Evolutionary conservation across 2,329 filamentous ascomycete genomes (phyloP).

Genomic region (Cryphonectria parasitica): DNA sequence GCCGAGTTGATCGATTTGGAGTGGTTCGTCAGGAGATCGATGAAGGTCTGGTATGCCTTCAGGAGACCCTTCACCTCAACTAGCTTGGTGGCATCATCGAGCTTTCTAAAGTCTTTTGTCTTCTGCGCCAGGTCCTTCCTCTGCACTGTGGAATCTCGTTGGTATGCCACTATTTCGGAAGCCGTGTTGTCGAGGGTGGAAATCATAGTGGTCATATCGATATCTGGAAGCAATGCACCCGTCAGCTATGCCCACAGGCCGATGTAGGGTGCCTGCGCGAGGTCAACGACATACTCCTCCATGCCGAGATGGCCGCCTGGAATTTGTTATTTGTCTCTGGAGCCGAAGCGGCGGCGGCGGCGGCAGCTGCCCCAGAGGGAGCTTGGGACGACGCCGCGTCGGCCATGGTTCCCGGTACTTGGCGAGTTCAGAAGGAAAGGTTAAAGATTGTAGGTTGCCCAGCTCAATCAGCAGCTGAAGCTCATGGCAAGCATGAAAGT

Average conservation of each 20-base stretch:
- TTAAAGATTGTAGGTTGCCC: slow-evolving; percentile 7
- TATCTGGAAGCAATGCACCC: slow-evolving; percentile 59
- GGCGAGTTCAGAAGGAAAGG: not conserved
- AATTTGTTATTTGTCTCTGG: slow-evolving; percentile 83
- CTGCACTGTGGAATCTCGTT: slow-evolving; percentile 93
- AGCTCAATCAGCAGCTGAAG: slow-evolving; percentile 20
- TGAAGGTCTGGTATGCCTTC: slow-evolving; percentile 97
- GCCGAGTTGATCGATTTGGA: slow-evolving; percentile 92
- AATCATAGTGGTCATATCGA: slow-evolving; percentile 83
- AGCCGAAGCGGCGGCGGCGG: slow-evolving; percentile 12
- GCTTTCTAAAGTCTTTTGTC: slow-evolving; percentile 95
- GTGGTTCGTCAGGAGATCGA: slow-evolving; percentile 94
- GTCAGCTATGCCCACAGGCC: slow-evolving; percentile 20
- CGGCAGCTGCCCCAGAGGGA: slow-evolving; percentile 7
- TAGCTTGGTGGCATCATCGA: slow-evolving; percentile 86
- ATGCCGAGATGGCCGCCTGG: slow-evolving; percentile 92
- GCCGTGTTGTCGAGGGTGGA: slow-evolving; percentile 88
- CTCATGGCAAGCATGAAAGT: slow-evolving; percentile 27
- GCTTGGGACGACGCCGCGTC: slow-evolving; percentile 13
- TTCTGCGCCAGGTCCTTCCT: slow-evolving; percentile 98
- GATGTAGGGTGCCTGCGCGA: slow-evolving; percentile 19
- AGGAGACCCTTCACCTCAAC: slow-evolving; percentile 86
- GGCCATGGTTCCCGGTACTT: slow-evolving; percentile 17
- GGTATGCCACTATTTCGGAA: slow-evolving; percentile 92
- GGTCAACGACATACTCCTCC: slow-evolving; percentile 72